A percentile compares a stretch with the other conserved stretches of the same genome.
Conservation (phyloP, 2,329 filamentous ascomycete genomes). For the Macrophomina tecta region DNA sequence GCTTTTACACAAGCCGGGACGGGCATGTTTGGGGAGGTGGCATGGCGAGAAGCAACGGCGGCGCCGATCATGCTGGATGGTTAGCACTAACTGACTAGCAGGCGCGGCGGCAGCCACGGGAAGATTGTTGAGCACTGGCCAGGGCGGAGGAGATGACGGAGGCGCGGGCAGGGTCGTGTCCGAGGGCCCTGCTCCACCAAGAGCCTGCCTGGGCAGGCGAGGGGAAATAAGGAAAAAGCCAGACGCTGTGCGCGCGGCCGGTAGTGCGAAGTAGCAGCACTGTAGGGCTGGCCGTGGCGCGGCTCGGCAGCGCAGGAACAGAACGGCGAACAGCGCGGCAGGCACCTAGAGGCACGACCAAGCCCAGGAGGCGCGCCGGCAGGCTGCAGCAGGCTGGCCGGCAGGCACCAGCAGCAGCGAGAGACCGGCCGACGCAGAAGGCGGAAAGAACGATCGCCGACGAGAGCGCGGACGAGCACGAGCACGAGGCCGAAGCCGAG, state of each 20-base stretch:
- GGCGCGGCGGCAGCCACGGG: slow-evolving; percentile 18
- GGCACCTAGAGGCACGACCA: not conserved
- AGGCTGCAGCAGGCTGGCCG: not conserved
- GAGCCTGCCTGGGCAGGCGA: not conserved
- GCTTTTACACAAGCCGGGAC: slow-evolving; percentile 2
- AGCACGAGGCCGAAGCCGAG: not conserved
- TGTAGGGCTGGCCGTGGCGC: not conserved
- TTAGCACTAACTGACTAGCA: slow-evolving; percentile 18
- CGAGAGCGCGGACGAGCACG: not conserved
- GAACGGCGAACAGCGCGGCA: not conserved
- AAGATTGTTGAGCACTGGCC: slow-evolving; percentile 17
- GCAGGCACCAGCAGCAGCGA: not conserved
- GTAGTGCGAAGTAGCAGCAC: not conserved
- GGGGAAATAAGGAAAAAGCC: not conserved
- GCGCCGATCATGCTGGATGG: not conserved
- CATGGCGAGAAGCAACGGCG: not conserved
- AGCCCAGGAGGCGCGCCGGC: too few species aligned
- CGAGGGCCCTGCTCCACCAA: not conserved
- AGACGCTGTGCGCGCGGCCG: not conserved
- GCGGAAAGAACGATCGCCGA: too few species aligned
- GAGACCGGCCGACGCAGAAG: too few species aligned
- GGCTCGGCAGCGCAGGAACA: slow-evolving; percentile 3
- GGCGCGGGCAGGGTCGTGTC: not conserved
- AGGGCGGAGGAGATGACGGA: not conserved
- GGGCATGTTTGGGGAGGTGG: not conserved